These are phyloP conservation scores for Trapa incisa DNA, from an alignment of 345 rosid genomes.

Conservation along the genomic window DNA sequence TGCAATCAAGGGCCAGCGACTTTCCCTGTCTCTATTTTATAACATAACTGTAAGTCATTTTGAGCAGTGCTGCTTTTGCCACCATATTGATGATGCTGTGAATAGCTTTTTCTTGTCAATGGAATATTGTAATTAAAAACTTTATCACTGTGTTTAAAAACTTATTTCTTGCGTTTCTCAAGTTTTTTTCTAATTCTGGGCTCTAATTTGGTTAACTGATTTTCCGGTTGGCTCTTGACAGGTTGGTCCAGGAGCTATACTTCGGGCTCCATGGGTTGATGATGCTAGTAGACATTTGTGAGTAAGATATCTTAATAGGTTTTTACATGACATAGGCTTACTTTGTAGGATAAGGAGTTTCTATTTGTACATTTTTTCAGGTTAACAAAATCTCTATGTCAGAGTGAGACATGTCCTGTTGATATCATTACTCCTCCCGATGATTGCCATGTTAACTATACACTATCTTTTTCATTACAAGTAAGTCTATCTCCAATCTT, in stretches of 20 bases:
- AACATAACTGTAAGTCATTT: constrained; percentile 72
- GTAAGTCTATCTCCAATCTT: constrained; percentile 28
- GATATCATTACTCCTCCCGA: constrained; percentile 94
- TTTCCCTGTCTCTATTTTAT: constrained; percentile 83
- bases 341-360: constrained; percentile 4
- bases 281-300: constrained; percentile 70
- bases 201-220: background rate
- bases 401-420: constrained; percentile 64
- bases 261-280: constrained; percentile 79
- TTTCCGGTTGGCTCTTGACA: constrained; percentile 15
- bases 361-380: constrained; percentile 23
- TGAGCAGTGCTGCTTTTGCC: constrained; percentile 4
- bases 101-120: background rate
- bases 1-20: constrained; percentile 88
- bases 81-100: background rate
- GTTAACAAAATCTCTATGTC: constrained; percentile 66
- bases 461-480: constrained; percentile 83
- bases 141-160: background rate
- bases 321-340: background rate
- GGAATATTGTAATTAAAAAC: background rate
- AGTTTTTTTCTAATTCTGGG: background rate
- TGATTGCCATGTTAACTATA: constrained; percentile 95
- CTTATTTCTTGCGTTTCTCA: background rate
- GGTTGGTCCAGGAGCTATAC: constrained; percentile 84
- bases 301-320: constrained; percentile 32